Base-by-base conservation (phyloP, 345 rosid genomes). In the Boechera stricta region DNA sequence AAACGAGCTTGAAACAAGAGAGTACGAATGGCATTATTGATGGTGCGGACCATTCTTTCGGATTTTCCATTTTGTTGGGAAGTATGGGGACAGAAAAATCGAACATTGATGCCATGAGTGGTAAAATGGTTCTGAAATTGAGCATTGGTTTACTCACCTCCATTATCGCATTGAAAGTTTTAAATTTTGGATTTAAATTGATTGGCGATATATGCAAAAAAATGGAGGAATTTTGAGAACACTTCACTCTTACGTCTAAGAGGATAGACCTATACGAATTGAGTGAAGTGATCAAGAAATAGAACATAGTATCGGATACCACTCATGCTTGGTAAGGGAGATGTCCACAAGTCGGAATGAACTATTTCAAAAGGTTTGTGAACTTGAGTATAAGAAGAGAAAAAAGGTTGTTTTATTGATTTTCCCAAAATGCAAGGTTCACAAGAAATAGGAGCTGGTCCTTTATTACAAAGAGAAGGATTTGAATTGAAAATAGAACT, bases 201-300 rank as follows among this genome's bases (percentile, higher is more conserved):
- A 38, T 1, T 38, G 2, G 9, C 2, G 1, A 38, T 0, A 6
- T 15, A 47, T 0, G 7, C 6, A 0, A 2, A 0, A 6, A 47
- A 47, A 2, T 47, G 52, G 1, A 6, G 3, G 2, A 47, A 15
- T n/a, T 47, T 47, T 1, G 52, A 5, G 7, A 15, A 47, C 0
- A 47, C 52, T 15, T 47, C 52, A n/a, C 21, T 47, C 1, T 47
- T 47, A 0, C 7, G 1, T 1, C 16, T 0, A 1, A 47, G 2
- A 0, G 55, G 55, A 18, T 51, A 51, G 0, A 18, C 28, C 55
- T 29, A 51, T 0, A 51, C 3, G 2, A 5, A 47, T 0, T 47
- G 52, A 1, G 52, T 5, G 21, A 1, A 47, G 0, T 18, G 55
- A 18, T 51, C 55, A 0, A 51, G 5, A 3, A 51, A 51, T 0